Conservation (phyloP, 768 basidiomycete genomes). For the Suillus weaverae region DNA sequence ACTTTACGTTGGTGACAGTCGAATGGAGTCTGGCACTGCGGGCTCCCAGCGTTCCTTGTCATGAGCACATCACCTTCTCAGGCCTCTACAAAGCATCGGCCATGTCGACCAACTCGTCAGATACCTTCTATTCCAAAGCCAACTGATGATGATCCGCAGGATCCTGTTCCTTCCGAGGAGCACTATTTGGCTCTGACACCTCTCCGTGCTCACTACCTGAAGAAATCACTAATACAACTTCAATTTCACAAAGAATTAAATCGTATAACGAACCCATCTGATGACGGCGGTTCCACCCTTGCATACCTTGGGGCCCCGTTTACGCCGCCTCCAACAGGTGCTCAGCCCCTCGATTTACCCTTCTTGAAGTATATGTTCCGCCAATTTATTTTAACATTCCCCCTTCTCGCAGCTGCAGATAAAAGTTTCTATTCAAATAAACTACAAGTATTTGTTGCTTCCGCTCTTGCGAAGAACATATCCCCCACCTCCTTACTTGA, state of each 20-base stretch:
- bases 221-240: constrained; percentile 89
- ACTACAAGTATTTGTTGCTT: constrained; percentile 90
- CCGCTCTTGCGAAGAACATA: constrained; percentile 78
- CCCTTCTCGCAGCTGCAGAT: constrained; percentile 88
- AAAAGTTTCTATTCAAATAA: constrained; percentile 92
- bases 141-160: background rate
- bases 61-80: background rate
- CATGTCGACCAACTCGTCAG: constrained; percentile 18
- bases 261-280: constrained; percentile 50
- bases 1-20: too few species aligned
- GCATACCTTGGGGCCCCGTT: constrained; percentile 92
- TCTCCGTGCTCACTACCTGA: constrained; percentile 94
- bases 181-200: constrained; percentile 60
- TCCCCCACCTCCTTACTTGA: constrained; percentile 61
- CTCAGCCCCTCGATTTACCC: constrained; percentile 70
- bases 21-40: background rate
- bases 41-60: background rate
- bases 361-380: constrained; percentile 88
- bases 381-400: constrained; percentile 92
- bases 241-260: constrained; percentile 82
- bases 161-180: constrained; percentile 2
- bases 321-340: constrained; percentile 60
- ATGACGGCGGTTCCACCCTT: constrained; percentile 58
- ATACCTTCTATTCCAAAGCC: constrained; percentile 5
- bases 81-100: background rate